phyloP scores from a whole-genome alignment of 805 yeast genomes.

The Metschnikowia arizonensis region DNA sequence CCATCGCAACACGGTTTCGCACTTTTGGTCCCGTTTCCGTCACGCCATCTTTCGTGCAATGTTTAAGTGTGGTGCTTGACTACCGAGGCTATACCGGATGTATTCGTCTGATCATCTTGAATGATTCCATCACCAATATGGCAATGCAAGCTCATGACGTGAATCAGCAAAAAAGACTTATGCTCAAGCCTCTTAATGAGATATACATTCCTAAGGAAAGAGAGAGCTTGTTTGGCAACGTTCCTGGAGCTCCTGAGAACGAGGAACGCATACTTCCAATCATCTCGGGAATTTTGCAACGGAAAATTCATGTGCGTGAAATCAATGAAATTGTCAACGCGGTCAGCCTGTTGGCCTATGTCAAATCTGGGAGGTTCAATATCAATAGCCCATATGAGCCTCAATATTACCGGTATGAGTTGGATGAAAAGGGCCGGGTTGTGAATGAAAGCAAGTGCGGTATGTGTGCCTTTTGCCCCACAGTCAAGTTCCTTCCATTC shows the following conservation, averaged over 20 bases:
- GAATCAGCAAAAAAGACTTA: slow-evolving; percentile 1
- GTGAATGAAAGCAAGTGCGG: slow-evolving; percentile 29
- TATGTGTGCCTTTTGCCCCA: slow-evolving; percentile 30
- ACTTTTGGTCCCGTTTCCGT: slow-evolving; percentile 9
- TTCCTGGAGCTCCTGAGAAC: neutral
- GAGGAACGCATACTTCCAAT: slow-evolving; percentile 2
- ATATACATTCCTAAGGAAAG: slow-evolving; percentile 1
- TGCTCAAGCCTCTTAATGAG: slow-evolving; percentile 8
- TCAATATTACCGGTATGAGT: slow-evolving; percentile 28
- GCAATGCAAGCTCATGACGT: slow-evolving; percentile 12
- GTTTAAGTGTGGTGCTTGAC: slow-evolving; percentile 20
- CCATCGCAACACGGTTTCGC: slow-evolving; percentile 12
- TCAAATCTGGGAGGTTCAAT: slow-evolving; percentile 20
- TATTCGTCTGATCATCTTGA: slow-evolving; percentile 11
- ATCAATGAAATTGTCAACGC: slow-evolving; percentile 16
- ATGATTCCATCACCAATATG: slow-evolving; percentile 15
- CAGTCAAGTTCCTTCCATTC: slow-evolving; percentile 28
- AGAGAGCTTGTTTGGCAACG: slow-evolving; percentile 8
- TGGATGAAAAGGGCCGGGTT: slow-evolving; percentile 19
- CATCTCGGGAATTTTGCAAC: slow-evolving; percentile 16
- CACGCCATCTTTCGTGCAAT: slow-evolving; percentile 17
- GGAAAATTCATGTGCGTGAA: slow-evolving; percentile 19
- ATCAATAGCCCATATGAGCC: slow-evolving; percentile 29
- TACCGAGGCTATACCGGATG: slow-evolving; percentile 21
- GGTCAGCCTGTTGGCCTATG: slow-evolving; percentile 24